Base-by-base conservation (phyloP, 2,329 filamentous ascomycete species). In the Colletotrichum shisoi region DNA sequence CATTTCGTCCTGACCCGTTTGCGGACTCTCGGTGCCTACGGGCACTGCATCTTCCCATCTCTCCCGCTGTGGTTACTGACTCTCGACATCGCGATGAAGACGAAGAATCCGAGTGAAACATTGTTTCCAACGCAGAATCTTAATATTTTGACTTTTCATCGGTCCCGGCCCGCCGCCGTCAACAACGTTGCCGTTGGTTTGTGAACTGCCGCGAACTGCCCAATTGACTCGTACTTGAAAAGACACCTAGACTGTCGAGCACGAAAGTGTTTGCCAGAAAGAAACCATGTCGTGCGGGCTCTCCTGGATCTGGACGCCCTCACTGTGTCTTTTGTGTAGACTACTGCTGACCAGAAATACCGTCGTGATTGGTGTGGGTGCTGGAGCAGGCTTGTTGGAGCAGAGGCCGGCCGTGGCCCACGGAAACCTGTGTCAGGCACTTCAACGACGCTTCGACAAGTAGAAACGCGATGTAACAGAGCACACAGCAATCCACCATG, bases 111-210 rank as follows among this genome's bases (percentile, higher is more conserved):
- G 15, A 15, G 27, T 57, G 49, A 52, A 62, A 65, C 52, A 52
- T 24, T 56, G 62, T 62, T 65, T 65, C 34, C 27, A 42, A 54
- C 31, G 52, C 63, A 48, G 63, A 27, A 63, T 19, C 27, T 31
- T 46, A 34, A 9, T 34, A 9, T 53, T 67, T 58, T 53, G 52
- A 31, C 63, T 67, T 58, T 67, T 21, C n/a, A 4, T 11, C 17
- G 15, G 62, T 62, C 63, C 63, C 57, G 39, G 42, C 63, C 37
- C 37, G 21, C 19, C n/a, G 44, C 39, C 57, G 12, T 48, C 46
- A 45, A 21, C 39, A 24, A 21, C 42, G 42, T 60, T 44, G 37
- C 34, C 9, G n/a, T 31, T 49, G 34, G 19, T 40, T 37, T 24
- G 51, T n/a, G 51, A 54, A 40, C 34, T 8, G 34, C 42, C 62